Conservation (phyloP, 345 rosid genomes). For the Microcos paniculata region DNA sequence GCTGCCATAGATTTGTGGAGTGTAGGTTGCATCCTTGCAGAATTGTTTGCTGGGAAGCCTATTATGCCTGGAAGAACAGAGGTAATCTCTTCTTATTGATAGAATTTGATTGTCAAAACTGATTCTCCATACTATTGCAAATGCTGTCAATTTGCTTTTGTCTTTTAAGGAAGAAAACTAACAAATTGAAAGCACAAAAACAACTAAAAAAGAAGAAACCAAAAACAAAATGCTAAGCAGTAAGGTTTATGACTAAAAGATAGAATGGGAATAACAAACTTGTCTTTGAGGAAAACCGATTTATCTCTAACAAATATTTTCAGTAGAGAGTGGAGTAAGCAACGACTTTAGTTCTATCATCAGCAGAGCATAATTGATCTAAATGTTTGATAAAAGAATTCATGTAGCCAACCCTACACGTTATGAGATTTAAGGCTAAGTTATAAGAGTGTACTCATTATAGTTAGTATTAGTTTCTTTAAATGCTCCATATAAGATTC, state of each 20-base stretch:
- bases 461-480: neutral
- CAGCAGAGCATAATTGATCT: neutral
- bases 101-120: neutral
- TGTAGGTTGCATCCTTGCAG: slow-evolving; percentile 85
- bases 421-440: neutral
- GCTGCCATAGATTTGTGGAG: slow-evolving; percentile 90
- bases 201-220: neutral
- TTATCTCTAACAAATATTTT: neutral
- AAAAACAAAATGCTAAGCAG: neutral
- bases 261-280: too few species aligned
- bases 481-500: too few species aligned
- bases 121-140: neutral
- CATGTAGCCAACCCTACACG: neutral
- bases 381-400: neutral
- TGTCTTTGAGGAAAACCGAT: neutral
- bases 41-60: slow-evolving; percentile 80
- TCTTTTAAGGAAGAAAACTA: neutral
- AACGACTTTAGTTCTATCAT: neutral
- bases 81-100: slow-evolving; percentile 35
- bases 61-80: slow-evolving; percentile 98
- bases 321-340: neutral
- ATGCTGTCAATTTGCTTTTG: neutral
- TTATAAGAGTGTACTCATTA: neutral
- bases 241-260: neutral
- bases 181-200: neutral